phyloP scores from a whole-genome alignment of 2,329 filamentous ascomycete species.

The Hypocreales sp. region DNA sequence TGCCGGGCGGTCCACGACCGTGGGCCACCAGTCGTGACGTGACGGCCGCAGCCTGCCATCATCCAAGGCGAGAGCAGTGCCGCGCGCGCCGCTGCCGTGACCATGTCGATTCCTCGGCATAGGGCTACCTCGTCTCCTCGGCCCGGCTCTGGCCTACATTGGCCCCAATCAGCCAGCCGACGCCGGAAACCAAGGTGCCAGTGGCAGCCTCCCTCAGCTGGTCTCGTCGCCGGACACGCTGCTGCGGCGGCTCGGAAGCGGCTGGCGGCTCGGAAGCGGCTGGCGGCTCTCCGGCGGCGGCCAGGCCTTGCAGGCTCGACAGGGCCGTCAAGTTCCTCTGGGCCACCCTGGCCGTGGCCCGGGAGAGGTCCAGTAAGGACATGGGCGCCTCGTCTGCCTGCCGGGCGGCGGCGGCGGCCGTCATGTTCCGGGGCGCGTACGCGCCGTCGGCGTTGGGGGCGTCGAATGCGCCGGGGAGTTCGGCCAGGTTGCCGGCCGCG shows the following conservation, averaged over 20 bases:
- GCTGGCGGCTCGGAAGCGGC: conserved; percentile 8
- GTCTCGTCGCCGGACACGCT: conserved; percentile 52
- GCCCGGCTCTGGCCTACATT: conserved; percentile 11
- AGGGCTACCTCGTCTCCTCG: too few relatives aligned
- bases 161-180: conserved; percentile 55
- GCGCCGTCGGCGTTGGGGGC: conserved; percentile 10
- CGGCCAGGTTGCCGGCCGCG: conserved; percentile 41
- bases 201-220: conserved; percentile 51
- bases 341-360: conserved; percentile 43
- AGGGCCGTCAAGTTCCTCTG: conserved; percentile 42
- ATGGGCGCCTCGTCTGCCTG: conserved; percentile 41
- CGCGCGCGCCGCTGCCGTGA: too few relatives aligned
- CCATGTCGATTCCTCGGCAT: too few relatives aligned
- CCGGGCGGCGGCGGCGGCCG: conserved; percentile 17
- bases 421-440: conserved; percentile 16
- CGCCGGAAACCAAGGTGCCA: conserved; percentile 49
- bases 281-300: conserved; percentile 4
- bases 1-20: too few relatives aligned
- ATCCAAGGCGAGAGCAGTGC: too few relatives aligned
- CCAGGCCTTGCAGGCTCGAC: conserved; percentile 28
- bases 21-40: too few relatives aligned
- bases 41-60: too few relatives aligned
- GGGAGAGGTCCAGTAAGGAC: conserved; percentile 49
- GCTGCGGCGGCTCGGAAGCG: conserved; percentile 13
- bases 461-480: conserved; percentile 40